These are phyloP conservation scores for Cryptosporidium felis DNA, from an alignment of 169 alveolate genomes.

Conservation along the genomic window DNA sequence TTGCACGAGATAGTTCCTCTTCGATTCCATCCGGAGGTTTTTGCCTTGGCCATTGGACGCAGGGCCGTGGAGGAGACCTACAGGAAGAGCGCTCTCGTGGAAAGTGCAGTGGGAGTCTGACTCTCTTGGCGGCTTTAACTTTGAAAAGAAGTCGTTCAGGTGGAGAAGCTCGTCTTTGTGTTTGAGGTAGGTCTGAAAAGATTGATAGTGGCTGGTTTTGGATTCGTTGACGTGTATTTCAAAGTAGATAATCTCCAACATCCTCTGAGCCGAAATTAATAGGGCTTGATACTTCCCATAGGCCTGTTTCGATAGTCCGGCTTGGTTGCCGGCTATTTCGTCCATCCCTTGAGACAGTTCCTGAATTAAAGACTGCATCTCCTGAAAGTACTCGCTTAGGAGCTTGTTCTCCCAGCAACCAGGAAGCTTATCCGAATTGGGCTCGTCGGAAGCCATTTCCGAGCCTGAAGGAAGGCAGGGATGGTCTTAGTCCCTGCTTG, in stretches of 20 bases:
- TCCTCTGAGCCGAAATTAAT: background rate
- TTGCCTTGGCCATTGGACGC: too few species aligned
- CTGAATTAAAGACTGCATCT: background rate
- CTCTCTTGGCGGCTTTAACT: background rate
- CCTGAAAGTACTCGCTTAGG: conserved; percentile 1
- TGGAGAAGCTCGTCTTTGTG: background rate
- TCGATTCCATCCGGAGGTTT: too few species aligned
- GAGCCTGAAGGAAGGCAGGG: too few species aligned
- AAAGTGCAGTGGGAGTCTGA: too few species aligned
- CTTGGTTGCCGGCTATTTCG: background rate
- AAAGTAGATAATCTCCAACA: conserved; percentile 19
- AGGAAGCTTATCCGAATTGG: too few species aligned
- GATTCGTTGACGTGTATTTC: conserved; percentile 19
- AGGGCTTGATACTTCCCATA: conserved; percentile 5
- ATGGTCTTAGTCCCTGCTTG: too few species aligned
- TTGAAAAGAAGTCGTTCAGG: background rate
- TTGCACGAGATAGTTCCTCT: background rate
- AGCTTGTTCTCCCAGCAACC: too few species aligned
- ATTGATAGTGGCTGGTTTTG: background rate
- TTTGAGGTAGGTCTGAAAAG: conserved; percentile 6
- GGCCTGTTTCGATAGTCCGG: background rate
- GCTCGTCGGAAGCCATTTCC: too few species aligned
- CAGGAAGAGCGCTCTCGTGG: too few species aligned
- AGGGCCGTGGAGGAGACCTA: too few species aligned
- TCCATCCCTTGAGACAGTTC: background rate